Percentiles rank a stretch among this genome's conserved stretches.
phyloP scores from a whole-genome alignment of 192 early-diverging fungal genomes.

The Linnemannia schmuckeri region DNA sequence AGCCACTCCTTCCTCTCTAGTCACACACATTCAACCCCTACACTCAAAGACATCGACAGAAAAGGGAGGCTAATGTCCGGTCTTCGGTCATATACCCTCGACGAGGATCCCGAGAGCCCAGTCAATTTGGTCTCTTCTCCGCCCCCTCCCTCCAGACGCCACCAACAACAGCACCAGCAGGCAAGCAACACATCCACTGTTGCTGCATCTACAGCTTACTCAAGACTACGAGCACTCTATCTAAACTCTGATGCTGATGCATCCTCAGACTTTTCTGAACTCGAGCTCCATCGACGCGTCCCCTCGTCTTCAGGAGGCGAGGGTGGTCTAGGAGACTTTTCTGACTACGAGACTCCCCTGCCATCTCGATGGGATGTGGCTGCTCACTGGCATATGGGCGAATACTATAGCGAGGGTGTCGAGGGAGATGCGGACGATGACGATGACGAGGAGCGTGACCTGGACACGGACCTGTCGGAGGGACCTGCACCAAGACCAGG shows the following conservation, averaged over 20 bases:
- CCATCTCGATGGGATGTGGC: constrained; percentile 43
- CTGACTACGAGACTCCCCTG: constrained; percentile 30
- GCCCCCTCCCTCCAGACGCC: background rate
- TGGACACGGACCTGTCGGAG: constrained; percentile 42
- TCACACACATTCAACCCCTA: background rate
- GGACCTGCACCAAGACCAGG: constrained; percentile 5
- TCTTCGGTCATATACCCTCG: background rate
- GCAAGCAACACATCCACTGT: background rate
- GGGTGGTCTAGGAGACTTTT: background rate
- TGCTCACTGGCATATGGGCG: constrained; percentile 40
- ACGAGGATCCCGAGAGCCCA: background rate
- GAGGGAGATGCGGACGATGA: constrained; percentile 46
- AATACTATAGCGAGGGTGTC: constrained; percentile 45
- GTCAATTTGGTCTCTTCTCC: background rate
- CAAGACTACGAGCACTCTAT: background rate
- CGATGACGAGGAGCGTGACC: constrained; percentile 40
- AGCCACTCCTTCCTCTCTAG: background rate
- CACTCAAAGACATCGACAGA: background rate
- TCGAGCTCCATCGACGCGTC: constrained; percentile 10
- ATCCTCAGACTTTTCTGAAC: constrained; percentile 37
- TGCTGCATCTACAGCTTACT: background rate
- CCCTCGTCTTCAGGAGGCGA: background rate
- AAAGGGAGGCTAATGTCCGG: background rate
- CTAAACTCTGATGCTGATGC: constrained; percentile 30
- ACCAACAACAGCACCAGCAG: background rate